A percentile compares a stretch with the other conserved stretches of the same genome.
These are phyloP conservation scores for Alternaria ethzedia DNA, from an alignment of 2,329 filamentous ascomycete genomes.

Conservation along the genomic window DNA sequence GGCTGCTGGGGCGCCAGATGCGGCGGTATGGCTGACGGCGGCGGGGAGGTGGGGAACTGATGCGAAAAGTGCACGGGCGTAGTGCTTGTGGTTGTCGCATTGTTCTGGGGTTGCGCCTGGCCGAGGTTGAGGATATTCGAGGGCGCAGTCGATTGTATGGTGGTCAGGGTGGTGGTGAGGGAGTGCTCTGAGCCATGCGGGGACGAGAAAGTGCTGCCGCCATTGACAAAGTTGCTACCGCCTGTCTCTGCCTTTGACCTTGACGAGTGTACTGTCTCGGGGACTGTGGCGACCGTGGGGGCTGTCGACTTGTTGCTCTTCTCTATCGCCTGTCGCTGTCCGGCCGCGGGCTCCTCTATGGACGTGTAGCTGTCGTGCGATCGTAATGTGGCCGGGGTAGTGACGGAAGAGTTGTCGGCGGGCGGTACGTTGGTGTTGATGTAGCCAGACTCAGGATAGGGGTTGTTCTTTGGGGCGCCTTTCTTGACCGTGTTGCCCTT, in stretches of 20 bases:
- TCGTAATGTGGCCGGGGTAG: conserved; percentile 53
- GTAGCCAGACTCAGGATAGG: conserved; percentile 84
- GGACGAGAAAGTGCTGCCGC: conserved; percentile 80
- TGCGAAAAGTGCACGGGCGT: conserved; percentile 62
- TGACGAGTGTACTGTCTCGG: conserved; percentile 76
- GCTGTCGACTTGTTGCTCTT: conserved; percentile 75
- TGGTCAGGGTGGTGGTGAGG: conserved; percentile 82
- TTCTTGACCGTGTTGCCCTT: conserved; percentile 61
- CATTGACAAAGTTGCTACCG: conserved; percentile 64
- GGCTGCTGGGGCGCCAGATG: conserved; percentile 65
- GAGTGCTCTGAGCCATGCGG: conserved; percentile 81
- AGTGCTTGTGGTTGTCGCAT: conserved; percentile 42
- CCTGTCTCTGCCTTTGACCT: conserved; percentile 85
- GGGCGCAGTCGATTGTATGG: conserved; percentile 76
- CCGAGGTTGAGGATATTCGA: conserved; percentile 55
- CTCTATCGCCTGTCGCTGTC: conserved; percentile 61
- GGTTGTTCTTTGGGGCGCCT: conserved; percentile 77
- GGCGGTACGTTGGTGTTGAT: conserved; percentile 52
- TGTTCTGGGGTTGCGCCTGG: conserved; percentile 38
- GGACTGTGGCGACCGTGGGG: conserved; percentile 83
- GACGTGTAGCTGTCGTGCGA: conserved; percentile 63
- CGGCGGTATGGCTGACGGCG: conserved; percentile 73
- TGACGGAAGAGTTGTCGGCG: conserved; percentile 54
- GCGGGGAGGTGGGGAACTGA: conserved; percentile 61
- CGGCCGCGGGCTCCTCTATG: conserved; percentile 56